Conservation (phyloP, 768 basidiomycete genomes). For the Pisolithus tinctorius region DNA sequence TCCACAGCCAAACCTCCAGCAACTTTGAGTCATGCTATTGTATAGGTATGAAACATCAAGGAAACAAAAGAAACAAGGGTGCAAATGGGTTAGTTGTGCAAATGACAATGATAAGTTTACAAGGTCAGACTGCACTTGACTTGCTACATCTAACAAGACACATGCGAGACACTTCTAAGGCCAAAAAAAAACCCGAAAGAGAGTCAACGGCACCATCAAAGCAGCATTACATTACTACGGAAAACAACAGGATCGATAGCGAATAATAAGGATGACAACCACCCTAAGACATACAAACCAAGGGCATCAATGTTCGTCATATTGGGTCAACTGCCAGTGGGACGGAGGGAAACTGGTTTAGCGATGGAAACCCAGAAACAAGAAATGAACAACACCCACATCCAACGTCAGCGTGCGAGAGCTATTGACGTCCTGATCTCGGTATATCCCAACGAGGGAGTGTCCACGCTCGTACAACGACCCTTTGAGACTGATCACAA, state of each 20-base stretch:
- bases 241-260: neutral
- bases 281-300: neutral
- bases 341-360: neutral
- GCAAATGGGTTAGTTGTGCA: too few relatives aligned
- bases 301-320: slow-evolving; percentile 40
- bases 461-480: slow-evolving; percentile 87
- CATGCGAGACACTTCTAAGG: too few relatives aligned
- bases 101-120: too few relatives aligned
- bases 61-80: too few relatives aligned
- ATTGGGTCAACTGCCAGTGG: slow-evolving; percentile 59
- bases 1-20: too few relatives aligned
- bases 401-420: slow-evolving; percentile 89
- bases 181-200: too few relatives aligned
- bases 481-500: slow-evolving; percentile 95
- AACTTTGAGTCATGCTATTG: too few relatives aligned
- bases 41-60: too few relatives aligned
- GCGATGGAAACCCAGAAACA: neutral
- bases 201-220: too few relatives aligned
- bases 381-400: slow-evolving; percentile 36
- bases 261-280: neutral
- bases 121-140: too few relatives aligned
- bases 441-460: slow-evolving; percentile 88
- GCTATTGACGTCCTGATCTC: slow-evolving; percentile 91
- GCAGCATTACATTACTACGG: neutral
- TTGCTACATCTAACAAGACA: too few relatives aligned